These are phyloP conservation scores for Parastagonospora nodorum DNA, from an alignment of 2,329 filamentous ascomycete species.

Conservation along the genomic window DNA sequence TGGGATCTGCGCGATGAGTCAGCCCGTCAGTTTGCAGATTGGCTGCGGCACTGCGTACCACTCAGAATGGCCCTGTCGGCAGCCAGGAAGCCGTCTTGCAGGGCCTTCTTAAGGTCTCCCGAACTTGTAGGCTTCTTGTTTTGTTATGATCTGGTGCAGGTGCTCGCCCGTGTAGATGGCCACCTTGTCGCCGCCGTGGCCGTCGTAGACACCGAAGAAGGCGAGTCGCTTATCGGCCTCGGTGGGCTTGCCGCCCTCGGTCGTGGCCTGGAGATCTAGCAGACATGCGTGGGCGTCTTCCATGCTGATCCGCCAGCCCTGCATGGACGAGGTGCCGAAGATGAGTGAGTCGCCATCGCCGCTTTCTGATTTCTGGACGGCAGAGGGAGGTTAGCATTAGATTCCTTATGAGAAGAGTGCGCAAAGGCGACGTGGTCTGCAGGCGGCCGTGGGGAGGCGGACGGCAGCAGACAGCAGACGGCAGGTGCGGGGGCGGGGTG, in stretches of 20 bases:
- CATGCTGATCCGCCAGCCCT: slow-evolving; percentile 99
- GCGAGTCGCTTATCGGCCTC: slow-evolving; percentile 76
- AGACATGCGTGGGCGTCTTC: slow-evolving; percentile 92
- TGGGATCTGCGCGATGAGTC: slow-evolving; percentile 70
- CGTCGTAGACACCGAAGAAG: slow-evolving; percentile 98
- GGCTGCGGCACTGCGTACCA: slow-evolving; percentile 62
- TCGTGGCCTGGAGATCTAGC: slow-evolving; percentile 77
- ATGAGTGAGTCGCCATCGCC: slow-evolving; percentile 92
- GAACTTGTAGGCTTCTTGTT: slow-evolving; percentile 91
- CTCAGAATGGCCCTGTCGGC: slow-evolving; percentile 95
- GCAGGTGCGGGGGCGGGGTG: slow-evolving; percentile 39
- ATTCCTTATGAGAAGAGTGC: background rate
- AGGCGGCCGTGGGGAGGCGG: slow-evolving; percentile 12
- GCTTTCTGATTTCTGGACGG: slow-evolving; percentile 75
- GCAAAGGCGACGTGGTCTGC: slow-evolving; percentile 5
- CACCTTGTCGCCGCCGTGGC: slow-evolving; percentile 96
- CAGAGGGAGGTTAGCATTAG: slow-evolving; percentile 5
- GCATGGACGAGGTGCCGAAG: slow-evolving; percentile 97
- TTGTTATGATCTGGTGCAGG: slow-evolving; percentile 90
- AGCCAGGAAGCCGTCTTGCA: slow-evolving; percentile 96
- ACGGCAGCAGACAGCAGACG: slow-evolving; percentile 7
- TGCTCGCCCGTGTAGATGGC: slow-evolving; percentile 90
- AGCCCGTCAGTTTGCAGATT: slow-evolving; percentile 20
- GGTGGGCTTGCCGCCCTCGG: slow-evolving; percentile 60
- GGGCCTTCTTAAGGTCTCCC: slow-evolving; percentile 89